Evolutionary conservation across 179 eudicot species (phyloP).

Genomic region (Beta lomatogona): DNA sequence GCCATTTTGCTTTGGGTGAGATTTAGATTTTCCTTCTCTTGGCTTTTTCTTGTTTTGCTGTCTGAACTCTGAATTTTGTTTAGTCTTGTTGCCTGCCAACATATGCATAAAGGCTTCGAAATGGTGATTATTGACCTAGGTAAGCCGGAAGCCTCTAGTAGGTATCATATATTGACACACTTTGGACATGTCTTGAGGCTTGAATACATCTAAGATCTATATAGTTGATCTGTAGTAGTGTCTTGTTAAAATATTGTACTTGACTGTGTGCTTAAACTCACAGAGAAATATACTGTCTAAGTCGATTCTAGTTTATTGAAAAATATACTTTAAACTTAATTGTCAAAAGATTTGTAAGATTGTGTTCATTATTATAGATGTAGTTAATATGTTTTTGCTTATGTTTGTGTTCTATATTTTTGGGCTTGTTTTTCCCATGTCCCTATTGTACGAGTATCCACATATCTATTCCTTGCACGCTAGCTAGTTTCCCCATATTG

Average conservation of each 20-base stretch:
- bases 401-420: not conserved
- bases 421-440: not conserved
- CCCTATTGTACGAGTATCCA: not conserved
- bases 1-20: conserved; percentile 95
- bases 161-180: not conserved
- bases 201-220: not conserved
- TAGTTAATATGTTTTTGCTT: not conserved
- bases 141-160: not conserved
- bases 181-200: not conserved
- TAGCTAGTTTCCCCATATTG: not conserved
- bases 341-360: not conserved
- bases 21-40: not conserved
- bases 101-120: not conserved
- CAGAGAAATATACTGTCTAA: no score
- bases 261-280: no score
- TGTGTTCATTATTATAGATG: not conserved
- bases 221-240: not conserved
- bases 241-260: not conserved
- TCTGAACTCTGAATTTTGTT: not conserved
- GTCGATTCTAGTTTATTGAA: no score
- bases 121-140: not conserved
- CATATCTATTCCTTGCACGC: not conserved
- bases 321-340: no score
- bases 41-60: not conserved
- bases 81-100: not conserved